Evolutionary conservation across 2,329 filamentous ascomycete genomes (phyloP), one percentile per base, ranked within the genome.

Genomic region (Ceratocystis eucalypticola): DNA sequence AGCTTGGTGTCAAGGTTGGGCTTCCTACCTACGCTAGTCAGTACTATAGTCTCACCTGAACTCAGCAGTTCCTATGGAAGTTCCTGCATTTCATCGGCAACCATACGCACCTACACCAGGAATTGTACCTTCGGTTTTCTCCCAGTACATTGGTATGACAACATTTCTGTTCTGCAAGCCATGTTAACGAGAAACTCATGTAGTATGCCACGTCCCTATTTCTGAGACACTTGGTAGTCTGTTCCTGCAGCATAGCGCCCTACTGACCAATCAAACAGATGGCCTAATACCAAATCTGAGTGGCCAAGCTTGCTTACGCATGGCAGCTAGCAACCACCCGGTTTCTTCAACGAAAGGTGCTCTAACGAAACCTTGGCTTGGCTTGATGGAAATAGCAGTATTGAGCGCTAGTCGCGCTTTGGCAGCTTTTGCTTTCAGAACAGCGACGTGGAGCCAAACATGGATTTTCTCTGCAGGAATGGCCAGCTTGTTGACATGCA

Each of bases 401-500:
- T 91, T 17, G 83, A 80, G 1, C 82, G 83, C 33, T 93, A 93
- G 74, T 85, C 86, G 0, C 88, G 88, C 74, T 94, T 91, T 71
- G 89, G 88, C 59, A 81, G 86, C 7, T 93, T 93, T 73, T 82
- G 88, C 64, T 84, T 83, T 2, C 77, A 80, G 62, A 82, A 82
- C 17, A 88, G 86, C 69, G 93, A 91, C 70, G 85, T 92, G 5
- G 89, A 89, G 0, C 80, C 85, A 2, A 89, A 91, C 68, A 84
- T 81, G 1, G 82, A 85, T 0, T 87, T 94, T 78, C 78, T 93
- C 61, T 86, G 84, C 71, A 77, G 82, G 53, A 78, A 83, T 17
- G 89, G 89, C 53, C 72, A 83, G 68, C 76, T 94, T 69, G 92
- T 89, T 1, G 84, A 90, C 70, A 88, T 93, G 69, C 89, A 89